A percentile compares a stretch with the other conserved stretches of the same genome.
Conservation (phyloP, 179 eudicot genomes). For the Gypsophila paniculata region DNA sequence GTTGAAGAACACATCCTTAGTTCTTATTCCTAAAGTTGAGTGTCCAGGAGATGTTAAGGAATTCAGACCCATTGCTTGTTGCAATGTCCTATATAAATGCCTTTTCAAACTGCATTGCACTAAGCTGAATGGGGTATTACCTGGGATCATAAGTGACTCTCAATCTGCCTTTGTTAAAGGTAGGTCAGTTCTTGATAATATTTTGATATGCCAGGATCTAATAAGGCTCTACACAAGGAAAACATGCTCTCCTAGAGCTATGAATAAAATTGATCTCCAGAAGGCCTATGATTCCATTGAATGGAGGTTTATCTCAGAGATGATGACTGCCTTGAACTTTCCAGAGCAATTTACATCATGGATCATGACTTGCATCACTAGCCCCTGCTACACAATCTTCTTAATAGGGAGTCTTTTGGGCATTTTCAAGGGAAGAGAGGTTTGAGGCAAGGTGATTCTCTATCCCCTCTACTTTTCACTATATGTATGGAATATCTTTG, state of each 20-base stretch:
- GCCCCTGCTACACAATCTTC: not conserved
- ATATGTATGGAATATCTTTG: not conserved
- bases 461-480: not conserved
- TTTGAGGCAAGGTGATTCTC: not conserved
- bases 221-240: not conserved
- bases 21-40: not conserved
- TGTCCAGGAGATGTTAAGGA: not conserved
- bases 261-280: not conserved
- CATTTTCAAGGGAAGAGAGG: not conserved
- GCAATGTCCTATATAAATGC: no score
- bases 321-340: not conserved
- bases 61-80: not conserved
- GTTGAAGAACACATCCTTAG: not conserved
- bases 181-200: not conserved
- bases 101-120: not conserved
- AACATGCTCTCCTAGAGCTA: not conserved
- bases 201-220: no score
- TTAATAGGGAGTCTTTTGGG: not conserved
- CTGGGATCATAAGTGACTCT: no score
- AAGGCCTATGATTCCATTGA: not conserved
- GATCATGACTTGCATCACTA: not conserved
- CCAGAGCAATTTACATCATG: not conserved
- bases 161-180: not conserved
- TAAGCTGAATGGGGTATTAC: not conserved
- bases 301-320: not conserved